Conservation (phyloP, 1,284 basidiomycete genomes). For the Kalmanozyma brasiliensis region DNA sequence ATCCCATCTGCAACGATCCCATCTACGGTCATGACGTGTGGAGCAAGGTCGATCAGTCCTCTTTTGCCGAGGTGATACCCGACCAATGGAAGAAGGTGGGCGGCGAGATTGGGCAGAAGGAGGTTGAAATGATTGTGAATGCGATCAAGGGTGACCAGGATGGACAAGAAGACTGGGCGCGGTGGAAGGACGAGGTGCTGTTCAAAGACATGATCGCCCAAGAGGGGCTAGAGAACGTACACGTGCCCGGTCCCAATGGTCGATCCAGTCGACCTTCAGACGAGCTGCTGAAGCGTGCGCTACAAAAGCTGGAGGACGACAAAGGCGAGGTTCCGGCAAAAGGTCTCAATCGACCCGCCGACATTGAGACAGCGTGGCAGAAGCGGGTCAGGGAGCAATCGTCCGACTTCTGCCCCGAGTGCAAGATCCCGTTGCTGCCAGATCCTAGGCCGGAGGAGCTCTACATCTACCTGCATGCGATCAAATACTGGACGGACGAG, state of each 20-base stretch:
- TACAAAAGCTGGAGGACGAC: conserved; percentile 34
- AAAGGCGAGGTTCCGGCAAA: conserved; percentile 32
- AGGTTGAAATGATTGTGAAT: conserved; percentile 62
- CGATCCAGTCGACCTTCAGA: conserved; percentile 42
- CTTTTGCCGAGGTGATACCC: conserved; percentile 53
- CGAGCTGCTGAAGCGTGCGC: conserved; percentile 35
- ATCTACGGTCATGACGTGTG: conserved; percentile 68
- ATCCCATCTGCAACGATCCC: conserved; percentile 79
- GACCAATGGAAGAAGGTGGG: conserved; percentile 61
- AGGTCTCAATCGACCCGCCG: conserved; percentile 39
- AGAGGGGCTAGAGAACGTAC: conserved; percentile 54
- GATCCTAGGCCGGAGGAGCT: conserved; percentile 63
- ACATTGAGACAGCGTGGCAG: conserved; percentile 51
- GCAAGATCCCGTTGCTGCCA: conserved; percentile 61
- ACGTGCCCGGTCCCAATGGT: conserved; percentile 62
- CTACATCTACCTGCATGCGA: conserved; percentile 66
- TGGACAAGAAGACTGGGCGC: conserved; percentile 64
- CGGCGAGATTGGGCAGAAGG: conserved; percentile 57
- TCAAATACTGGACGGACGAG: conserved; percentile 67
- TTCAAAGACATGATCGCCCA: conserved; percentile 60
- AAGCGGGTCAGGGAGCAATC: conserved; percentile 40
- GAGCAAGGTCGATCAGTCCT: conserved; percentile 51
- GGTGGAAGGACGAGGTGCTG: conserved; percentile 65
- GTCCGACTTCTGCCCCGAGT: conserved; percentile 57
- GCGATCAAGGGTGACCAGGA: conserved; percentile 64